Percentiles rank a stretch among this genome's conserved stretches.
phyloP scores from a whole-genome alignment of 768 basidiomycete genomes.

The Boletus reticulatus region DNA sequence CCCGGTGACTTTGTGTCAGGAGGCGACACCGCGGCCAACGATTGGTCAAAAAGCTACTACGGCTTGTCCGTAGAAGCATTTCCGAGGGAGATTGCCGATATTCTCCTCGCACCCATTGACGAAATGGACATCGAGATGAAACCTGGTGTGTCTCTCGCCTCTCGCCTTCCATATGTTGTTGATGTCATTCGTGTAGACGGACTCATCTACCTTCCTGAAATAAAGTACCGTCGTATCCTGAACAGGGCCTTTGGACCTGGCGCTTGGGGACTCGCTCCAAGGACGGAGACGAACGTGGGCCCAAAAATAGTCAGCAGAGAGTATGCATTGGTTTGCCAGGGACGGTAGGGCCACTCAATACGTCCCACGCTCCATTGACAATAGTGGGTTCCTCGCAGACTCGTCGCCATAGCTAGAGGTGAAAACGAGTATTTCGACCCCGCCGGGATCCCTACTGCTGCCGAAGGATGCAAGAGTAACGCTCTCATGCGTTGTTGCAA shows the following conservation, averaged over 20 bases:
- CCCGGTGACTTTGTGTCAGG: constrained; percentile 27
- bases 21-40: constrained; percentile 37
- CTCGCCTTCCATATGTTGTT: not conserved
- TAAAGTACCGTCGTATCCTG: constrained; percentile 89
- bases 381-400: constrained; percentile 38
- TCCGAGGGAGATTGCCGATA: constrained; percentile 65
- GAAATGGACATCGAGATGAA: constrained; percentile 88
- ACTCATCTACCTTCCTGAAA: constrained; percentile 92
- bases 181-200: constrained; percentile 57
- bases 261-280: constrained; percentile 94
- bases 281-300: constrained; percentile 87
- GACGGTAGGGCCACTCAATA: constrained; percentile 53
- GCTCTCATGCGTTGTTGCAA: constrained; percentile 98
- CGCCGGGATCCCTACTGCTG: constrained; percentile 86
- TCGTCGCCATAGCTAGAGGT: constrained; percentile 88
- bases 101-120: constrained; percentile 72
- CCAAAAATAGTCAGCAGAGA: constrained; percentile 88
- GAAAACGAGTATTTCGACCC: constrained; percentile 98
- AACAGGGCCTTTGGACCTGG: constrained; percentile 96
- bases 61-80: constrained; percentile 81
- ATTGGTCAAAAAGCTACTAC: constrained; percentile 89
- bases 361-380: not conserved
- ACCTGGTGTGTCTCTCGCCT: constrained; percentile 57
- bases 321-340: constrained; percentile 91
- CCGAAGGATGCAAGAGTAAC: constrained; percentile 94